Base-by-base conservation (phyloP, 306 rosid species). In the Cucurbita argyrosperma region DNA sequence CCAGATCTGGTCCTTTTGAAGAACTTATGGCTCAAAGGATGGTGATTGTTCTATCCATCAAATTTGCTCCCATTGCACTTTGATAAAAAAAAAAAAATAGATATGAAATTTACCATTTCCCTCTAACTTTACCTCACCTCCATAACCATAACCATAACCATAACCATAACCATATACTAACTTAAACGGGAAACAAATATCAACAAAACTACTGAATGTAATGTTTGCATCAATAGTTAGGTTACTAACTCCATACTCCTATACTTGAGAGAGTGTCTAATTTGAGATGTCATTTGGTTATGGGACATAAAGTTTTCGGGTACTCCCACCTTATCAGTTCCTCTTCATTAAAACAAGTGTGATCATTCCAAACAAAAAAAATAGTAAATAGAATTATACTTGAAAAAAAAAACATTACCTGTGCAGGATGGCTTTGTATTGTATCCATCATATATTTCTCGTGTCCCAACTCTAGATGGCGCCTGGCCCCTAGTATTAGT, bases 381-480 rank as follows among this genome's bases (percentile, higher is more conserved):
- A 45, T 80, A 35, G 71, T 19, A 74, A 57, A 74, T 67, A 69
- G 47, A 79, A 12, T 58, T 21, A 56, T 35, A 72, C 53, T n/a
- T 35, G 52, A 54, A 73, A 63, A 49, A 54, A 63, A 52, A 35
- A 78, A 52, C 21, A 76, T 81, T 83, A 94, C 99, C 89, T 94
- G 99, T 19, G 90, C 88, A 78, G 99, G 96, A 82, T 91, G 99
- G 70, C 97, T 94, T 70, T 91, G 97, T 71, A 94, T 94, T 60
- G 97, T 94, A 84, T 91, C 97, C 96, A 89, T 88, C 77, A 94
- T 76, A 80, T 85, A 85, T 67, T 94, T 91, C 85, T 88, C 96
- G 81, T 94, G 99, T 43, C 99, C 99, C 91, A 85, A 88, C 78
- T 94, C 99, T 61, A 94, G 92, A 81, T 94, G 99, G 75, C 87